A percentile compares a stretch with the other conserved stretches of the same genome.
phyloP scores from a whole-genome alignment of 352 stramenopile genomes.

The Phytophthora fragariaefolia region DNA sequence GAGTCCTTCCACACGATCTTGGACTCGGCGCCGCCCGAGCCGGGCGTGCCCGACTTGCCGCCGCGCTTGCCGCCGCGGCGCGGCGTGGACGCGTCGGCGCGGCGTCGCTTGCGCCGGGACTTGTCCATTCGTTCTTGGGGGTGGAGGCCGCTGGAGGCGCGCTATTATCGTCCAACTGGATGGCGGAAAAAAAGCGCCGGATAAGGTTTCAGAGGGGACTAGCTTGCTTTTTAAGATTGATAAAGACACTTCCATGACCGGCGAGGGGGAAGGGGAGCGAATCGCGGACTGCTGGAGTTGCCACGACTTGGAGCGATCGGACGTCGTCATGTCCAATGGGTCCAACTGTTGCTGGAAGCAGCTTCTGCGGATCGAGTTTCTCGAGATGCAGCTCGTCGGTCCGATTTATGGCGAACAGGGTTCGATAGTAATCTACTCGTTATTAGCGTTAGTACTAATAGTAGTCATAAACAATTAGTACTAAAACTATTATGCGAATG shows the following conservation, averaged over 20 bases:
- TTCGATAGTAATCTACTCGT: too few species aligned
- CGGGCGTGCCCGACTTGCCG: conserved; percentile 20
- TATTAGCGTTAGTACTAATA: too few species aligned
- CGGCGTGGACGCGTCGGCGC: conserved; percentile 40
- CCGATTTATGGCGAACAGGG: conserved; percentile 52
- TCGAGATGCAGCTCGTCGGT: conserved; percentile 21
- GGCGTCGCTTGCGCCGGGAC: conserved; percentile 53
- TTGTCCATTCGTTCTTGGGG: conserved; percentile 30
- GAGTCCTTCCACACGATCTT: conserved; percentile 87
- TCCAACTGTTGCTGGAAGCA: conserved; percentile 51
- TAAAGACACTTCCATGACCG: too few species aligned
- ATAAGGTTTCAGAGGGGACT: too few species aligned
- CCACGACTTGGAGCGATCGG: too few species aligned
- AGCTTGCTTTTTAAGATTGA: too few species aligned
- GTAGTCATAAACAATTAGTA: too few species aligned
- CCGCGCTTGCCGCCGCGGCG: conserved; percentile 20
- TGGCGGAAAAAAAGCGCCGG: too few species aligned
- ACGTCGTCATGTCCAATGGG: conserved; percentile 36
- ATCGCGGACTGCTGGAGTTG: too few species aligned
- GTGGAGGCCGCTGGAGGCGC: not conserved
- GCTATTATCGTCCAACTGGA: too few species aligned
- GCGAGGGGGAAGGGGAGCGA: too few species aligned
- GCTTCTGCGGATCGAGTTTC: conserved; percentile 22
- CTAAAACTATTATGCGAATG: too few species aligned
- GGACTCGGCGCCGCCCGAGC: conserved; percentile 30